Conservation (phyloP, 2,329 filamentous ascomycete genomes). For the Aspergillus ochraceoroseus region DNA sequence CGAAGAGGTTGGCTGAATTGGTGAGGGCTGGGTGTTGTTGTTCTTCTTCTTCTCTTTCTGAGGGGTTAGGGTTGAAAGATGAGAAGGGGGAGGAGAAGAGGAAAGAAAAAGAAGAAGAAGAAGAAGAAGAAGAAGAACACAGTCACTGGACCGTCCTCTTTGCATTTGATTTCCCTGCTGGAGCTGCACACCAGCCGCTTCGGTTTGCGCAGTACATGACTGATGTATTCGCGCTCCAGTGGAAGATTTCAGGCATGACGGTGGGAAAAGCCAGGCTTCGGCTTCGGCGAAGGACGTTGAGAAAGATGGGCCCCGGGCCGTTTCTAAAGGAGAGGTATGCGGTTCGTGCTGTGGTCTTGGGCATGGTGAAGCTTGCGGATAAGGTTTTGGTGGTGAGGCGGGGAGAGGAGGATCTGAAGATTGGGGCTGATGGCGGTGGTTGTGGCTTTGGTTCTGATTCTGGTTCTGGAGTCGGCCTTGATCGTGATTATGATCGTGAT, state of each 20-base stretch:
- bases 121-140: background rate
- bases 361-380: constrained; percentile 6
- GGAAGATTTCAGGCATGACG: constrained; percentile 9
- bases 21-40: no score
- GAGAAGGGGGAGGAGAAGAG: background rate
- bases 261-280: background rate
- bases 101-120: no score
- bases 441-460: no score
- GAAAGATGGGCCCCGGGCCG: constrained; percentile 1
- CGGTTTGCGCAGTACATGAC: constrained; percentile 10
- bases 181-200: constrained; percentile 6
- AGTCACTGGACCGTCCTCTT: constrained; percentile 1
- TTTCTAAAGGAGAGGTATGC: constrained; percentile 1
- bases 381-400: constrained; percentile 11
- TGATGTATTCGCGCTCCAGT: constrained; percentile 6
- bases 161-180: constrained; percentile 14
- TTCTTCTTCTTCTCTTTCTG: no score
- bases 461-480: no score
- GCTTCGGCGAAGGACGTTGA: background rate
- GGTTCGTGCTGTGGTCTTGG: constrained; percentile 6
- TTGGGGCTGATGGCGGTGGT: constrained; percentile 3
- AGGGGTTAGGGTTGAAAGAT: no score
- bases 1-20: no score
- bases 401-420: background rate
- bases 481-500: no score